Conservation (phyloP, 2,329 filamentous ascomycete genomes). For the Lachnellula subtilissima region DNA sequence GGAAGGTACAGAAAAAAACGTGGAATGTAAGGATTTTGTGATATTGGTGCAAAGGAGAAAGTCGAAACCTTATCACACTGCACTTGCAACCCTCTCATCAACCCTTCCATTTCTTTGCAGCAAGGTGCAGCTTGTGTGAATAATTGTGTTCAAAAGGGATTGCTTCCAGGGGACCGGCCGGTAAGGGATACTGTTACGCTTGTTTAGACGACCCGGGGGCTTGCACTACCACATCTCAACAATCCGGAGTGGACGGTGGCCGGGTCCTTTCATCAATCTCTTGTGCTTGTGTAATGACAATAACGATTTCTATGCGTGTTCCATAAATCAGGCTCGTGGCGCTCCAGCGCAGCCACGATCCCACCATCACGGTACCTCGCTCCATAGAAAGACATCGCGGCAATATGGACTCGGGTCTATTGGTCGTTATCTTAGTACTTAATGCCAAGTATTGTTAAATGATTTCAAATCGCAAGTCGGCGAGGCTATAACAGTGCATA, state of each 20-base stretch:
- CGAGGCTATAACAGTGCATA: background rate
- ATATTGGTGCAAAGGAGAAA: constrained; percentile 5
- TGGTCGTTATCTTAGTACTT: constrained; percentile 4
- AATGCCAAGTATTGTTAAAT: background rate
- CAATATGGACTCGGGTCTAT: constrained; percentile 3
- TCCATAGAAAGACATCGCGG: constrained; percentile 1
- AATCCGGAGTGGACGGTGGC: background rate
- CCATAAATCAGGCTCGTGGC: constrained; percentile 6
- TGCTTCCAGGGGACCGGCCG: constrained; percentile 7
- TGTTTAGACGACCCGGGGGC: background rate
- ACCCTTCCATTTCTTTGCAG: constrained; percentile 10
- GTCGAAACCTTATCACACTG: constrained; percentile 13
- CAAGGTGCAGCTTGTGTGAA: constrained; percentile 10
- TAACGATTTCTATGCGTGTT: constrained; percentile 3
- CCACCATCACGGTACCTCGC: constrained; percentile 6
- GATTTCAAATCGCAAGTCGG: background rate
- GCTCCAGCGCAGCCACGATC: constrained; percentile 4
- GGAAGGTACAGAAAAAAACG: constrained; percentile 3
- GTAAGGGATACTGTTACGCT: background rate
- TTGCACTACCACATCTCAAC: constrained; percentile 2
- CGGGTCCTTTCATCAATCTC: constrained; percentile 2
- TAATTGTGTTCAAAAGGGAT: constrained; percentile 3
- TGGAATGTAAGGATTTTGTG: constrained; percentile 15
- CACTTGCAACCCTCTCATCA: constrained; percentile 4
- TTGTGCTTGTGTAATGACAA: constrained; percentile 5